Base-by-base conservation (phyloP, 805 yeast genomes). In the Metahyphopichia silvanorum region DNA sequence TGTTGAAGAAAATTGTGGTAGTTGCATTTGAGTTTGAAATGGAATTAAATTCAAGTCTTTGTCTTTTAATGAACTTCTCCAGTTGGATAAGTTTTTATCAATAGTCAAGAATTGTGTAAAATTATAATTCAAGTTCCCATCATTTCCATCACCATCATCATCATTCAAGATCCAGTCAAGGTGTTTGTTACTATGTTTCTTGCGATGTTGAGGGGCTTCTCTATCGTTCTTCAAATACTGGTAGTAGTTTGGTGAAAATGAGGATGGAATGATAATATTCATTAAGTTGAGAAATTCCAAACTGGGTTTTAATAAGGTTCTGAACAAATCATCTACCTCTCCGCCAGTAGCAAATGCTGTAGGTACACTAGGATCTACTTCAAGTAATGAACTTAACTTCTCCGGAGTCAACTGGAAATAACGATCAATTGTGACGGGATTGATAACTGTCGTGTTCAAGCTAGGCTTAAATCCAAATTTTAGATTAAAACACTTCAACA, bases 101-200 rank as follows among this genome's bases (percentile, higher is more conserved):
- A 67, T 67, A 7, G 60, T 58, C 23, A 60, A 48, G 35, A 67
- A 67, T 35, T 67, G 73, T 31, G 57, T 57, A 38, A 60, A 66
- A 38, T 67, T 66, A 46, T 67, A 66, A 35, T 67, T 67, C 40
- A 67, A 56, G 34, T 67, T 66, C 4, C 73, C 73, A 42, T 66
- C 73, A 37, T 65, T 66, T 5, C 73, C 71, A 39, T 66, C 73
- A 15, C 73, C 73, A 39, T 65, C 73, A 39, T 66, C 70, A 37
- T 67, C 70, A 36, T 65, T 65, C 27, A 66, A 49, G 16, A 66
- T 64, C 69, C 70, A 64, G 38, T 66, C 71, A 18, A 66, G 49
- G 23, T 44, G 52, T 23, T 46, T 46, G 51, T 11, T 38, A 27
- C 16, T 34, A n/a, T 42, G 44, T 27, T 47, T 43, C 4, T 44